A percentile compares a stretch with the other conserved stretches of the same genome.
phyloP scores from a whole-genome alignment of 306 rosid species.

The Crotalaria pallida region DNA sequence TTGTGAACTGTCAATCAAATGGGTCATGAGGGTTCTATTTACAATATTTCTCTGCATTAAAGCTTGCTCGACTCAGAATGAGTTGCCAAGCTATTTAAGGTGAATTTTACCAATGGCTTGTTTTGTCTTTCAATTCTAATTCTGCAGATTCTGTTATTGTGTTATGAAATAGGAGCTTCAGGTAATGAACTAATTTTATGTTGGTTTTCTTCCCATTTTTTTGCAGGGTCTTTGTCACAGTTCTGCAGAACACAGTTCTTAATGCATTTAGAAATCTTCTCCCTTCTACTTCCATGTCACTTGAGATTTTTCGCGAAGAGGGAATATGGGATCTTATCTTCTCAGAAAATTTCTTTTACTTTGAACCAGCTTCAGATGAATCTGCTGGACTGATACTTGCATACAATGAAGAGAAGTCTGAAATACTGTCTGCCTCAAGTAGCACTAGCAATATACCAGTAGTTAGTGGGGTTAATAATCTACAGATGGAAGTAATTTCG shows the following conservation, averaged over 20 bases:
- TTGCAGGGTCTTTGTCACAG: conserved; percentile 65
- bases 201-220: conserved; percentile 23
- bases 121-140: conserved; percentile 7
- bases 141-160: not conserved
- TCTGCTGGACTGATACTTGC: conserved; percentile 35
- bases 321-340: conserved; percentile 92
- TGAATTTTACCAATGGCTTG: conserved; percentile 28
- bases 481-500: conserved; percentile 75
- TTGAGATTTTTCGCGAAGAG: conserved; percentile 70
- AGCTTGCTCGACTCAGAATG: conserved; percentile 80
- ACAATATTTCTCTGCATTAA: conserved; percentile 79
- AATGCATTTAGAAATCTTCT: conserved; percentile 64
- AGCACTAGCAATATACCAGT: conserved; percentile 31
- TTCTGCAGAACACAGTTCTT: conserved; percentile 67
- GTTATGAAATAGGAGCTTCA: conserved; percentile 7
- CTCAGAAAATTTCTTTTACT: conserved; percentile 85
- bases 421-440: conserved; percentile 39
- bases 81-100: conserved; percentile 73
- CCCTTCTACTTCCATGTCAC: conserved; percentile 52
- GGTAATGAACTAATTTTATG: conserved; percentile 10
- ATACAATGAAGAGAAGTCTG: conserved; percentile 32
- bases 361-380: conserved; percentile 50
- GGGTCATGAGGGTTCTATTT: conserved; percentile 76
- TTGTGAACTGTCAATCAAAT: conserved; percentile 69
- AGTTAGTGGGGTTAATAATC: conserved; percentile 48